These are phyloP conservation scores for Talinum fruticosum DNA, from an alignment of 148 eudicot genomes.

Conservation along the genomic window DNA sequence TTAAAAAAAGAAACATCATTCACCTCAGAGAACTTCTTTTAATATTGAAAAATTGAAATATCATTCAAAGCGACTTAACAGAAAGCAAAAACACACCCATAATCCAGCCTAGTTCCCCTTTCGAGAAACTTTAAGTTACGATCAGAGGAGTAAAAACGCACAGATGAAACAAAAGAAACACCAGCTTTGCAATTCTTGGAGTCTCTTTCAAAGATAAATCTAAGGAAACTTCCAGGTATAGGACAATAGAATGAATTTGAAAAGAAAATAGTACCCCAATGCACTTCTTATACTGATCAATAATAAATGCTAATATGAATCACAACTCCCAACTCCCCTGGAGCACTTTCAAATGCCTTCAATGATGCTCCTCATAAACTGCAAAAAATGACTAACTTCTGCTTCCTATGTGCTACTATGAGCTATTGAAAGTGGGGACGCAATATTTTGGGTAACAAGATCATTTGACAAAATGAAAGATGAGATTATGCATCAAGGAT, in stretches of 20 bases:
- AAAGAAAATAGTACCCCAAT: not conserved
- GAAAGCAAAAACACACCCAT: not conserved
- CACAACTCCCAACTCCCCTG: not conserved
- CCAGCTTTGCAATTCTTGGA: not conserved
- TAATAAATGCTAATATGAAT: not conserved
- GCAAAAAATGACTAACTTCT: not conserved
- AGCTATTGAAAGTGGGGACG: not conserved
- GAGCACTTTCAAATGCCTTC: not conserved
- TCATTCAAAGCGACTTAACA: not conserved
- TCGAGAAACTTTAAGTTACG: not conserved
- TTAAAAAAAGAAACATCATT: constrained; percentile 1
- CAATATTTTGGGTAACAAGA: not conserved
- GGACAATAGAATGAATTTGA: not conserved
- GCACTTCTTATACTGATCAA: not conserved
- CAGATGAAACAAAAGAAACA: not conserved
- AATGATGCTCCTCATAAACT: not conserved
- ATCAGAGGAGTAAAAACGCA: not conserved
- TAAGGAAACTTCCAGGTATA: not conserved
- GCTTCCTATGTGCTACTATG: not conserved
- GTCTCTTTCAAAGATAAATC: not conserved
- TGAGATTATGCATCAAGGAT: not conserved
- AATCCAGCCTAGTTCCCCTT: not conserved
- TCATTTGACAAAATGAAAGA: not conserved
- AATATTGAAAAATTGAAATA: not conserved
- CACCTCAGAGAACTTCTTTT: not conserved